Evolutionary conservation across 805 yeast species (phyloP), one percentile per base, ranked within the genome.

Genomic region (Yamadazyma nakazawae): DNA sequence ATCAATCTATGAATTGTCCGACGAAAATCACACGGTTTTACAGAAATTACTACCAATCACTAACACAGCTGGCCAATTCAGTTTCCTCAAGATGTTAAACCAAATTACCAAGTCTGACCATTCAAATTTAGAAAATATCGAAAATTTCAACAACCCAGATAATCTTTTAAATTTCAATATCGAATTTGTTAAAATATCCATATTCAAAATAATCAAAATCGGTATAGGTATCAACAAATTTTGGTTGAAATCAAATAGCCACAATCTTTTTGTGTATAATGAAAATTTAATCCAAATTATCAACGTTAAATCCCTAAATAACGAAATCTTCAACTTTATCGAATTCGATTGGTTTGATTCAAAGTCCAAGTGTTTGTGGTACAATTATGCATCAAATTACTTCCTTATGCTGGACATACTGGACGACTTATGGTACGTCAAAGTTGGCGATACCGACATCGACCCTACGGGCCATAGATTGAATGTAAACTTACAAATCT

Each of bases 171-270:
- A 64, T 47, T 56, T 51, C 21, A 46, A 52, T 13, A 54, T 70
- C 12, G 68, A 63, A 18, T 53, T 47, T 24, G 67, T 59, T 3
- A 66, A 62, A 37, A 21, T 68, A 9, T 48, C 65, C 1, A 53
- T 71, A 2, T 57, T 54, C 46, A 69, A 66, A 41, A 54, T 67
- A 5, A 55, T 72, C 37, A 69, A 68, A 50, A 56, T 70, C 25
- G 60, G 64, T 11, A 61, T 66, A 18, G 67, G 66, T 0, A 52
- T 68, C 11, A 45, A 54, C 5, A 48, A 60, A 13, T 67, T 54
- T 43, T 72, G 75, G 75, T 51, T 70, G 36, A 66, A 69, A 42
- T 58, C 62, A 21, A 67, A 69, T 49, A 68, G 75, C 32, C 74
- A 70, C 48, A 66, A 65, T 50, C 52, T 72, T 43, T 55, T 70